Evolutionary conservation across 768 basidiomycete species (phyloP), one percentile per base, ranked within the genome.

Genomic region (Amanita pseudoporphyria): DNA sequence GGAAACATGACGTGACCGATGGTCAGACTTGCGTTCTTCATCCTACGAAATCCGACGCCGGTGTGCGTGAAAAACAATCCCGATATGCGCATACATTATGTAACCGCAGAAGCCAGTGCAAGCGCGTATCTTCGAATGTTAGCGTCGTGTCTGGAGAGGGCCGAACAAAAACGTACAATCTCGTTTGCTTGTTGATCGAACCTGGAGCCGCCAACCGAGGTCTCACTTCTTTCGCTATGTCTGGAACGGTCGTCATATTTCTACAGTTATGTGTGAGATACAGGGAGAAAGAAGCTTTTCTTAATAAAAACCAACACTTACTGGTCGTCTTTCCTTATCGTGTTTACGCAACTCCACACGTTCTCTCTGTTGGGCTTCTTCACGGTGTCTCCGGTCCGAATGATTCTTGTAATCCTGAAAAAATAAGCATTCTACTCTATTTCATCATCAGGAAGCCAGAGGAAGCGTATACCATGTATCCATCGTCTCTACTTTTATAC

Each of bases 111-210:
- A 42, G n/a, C 40, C 49, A 50, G 49, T 33, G 30, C n/a, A 43
- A 38, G 43, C 28, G 42, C 39, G 33, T 30, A 49, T 36, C 52
- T 53, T 53, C 31, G 47, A 45, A 53, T 43, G 52, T 53, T 49
- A 53, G 52, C 26, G 42, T 35, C 38, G 47, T 35, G 47, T 19
- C 14, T 43, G 14, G 7, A 43, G 16, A 14, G 9, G 19, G 18
- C 13, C n/a, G 33, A 33, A 30, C 13, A 22, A 43, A 50, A 35
- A 43, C 49, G 49, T 50, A 50, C 49, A 32, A 50, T 50, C 24
- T 50, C 40, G 32, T 50, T 50, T 6, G n/a, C 32, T 9, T 6
- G 48, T 31, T 14, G 26, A 14, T 42, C 39, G 14, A 16, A 24
- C 24, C 28, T 36, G 5, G 32, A 50, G 21, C 22, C 19, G 16